These are phyloP conservation scores for Globisporangium sylvaticum DNA, from an alignment of 352 stramenopile genomes.

Conservation along the genomic window DNA sequence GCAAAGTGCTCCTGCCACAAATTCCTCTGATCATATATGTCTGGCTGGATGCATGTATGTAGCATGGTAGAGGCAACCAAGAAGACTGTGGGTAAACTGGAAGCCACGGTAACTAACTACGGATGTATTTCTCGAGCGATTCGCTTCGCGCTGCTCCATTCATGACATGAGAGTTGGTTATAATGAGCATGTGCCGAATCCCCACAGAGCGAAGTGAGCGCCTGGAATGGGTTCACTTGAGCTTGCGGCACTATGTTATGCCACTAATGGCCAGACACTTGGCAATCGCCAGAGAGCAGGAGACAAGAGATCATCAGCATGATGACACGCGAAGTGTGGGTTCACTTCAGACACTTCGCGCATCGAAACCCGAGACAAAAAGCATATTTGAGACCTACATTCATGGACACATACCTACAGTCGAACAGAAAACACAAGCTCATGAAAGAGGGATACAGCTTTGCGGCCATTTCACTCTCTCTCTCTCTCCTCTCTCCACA, in stretches of 20 bases:
- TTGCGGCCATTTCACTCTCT: too few species aligned
- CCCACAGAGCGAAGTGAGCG: too few species aligned
- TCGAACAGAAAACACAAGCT: neutral
- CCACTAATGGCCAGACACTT: too few species aligned
- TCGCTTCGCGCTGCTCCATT: neutral
- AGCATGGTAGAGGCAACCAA: neutral
- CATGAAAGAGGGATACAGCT: neutral
- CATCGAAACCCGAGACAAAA: neutral
- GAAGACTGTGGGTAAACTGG: neutral
- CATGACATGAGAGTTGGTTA: too few species aligned
- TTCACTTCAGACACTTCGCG: too few species aligned
- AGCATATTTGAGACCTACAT: neutral
- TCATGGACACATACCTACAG: neutral
- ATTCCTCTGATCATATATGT: too few species aligned
- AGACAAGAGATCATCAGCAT: neutral
- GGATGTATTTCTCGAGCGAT: neutral
- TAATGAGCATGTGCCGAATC: neutral
- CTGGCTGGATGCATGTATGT: too few species aligned
- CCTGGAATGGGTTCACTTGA: too few species aligned
- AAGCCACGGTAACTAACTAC: neutral
- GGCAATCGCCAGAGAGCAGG: too few species aligned
- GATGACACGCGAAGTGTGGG: neutral
- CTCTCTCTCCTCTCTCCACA: neutral
- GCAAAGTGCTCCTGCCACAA: too few species aligned
- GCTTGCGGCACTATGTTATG: too few species aligned